phyloP scores from a whole-genome alignment of 305 asterid genomes.

The Fraxinus baroniana region DNA sequence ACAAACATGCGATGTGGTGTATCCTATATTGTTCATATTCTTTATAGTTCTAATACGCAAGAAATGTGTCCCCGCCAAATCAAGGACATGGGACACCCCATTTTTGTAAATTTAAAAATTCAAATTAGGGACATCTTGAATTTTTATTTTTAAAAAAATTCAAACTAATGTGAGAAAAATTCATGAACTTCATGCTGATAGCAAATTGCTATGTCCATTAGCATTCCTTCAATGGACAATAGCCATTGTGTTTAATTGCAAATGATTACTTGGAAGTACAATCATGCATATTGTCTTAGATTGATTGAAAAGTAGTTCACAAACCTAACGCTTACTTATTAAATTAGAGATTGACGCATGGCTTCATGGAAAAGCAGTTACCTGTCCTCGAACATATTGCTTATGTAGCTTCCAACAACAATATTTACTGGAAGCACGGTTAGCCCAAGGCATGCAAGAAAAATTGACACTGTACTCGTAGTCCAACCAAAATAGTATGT shows the following conservation, averaged over 20 bases:
- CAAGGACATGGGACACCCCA: neutral
- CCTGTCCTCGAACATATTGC: conserved; percentile 98
- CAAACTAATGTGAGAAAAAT: neutral
- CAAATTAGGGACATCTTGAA: neutral
- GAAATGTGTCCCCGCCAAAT: neutral
- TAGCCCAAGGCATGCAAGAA: conserved; percentile 87
- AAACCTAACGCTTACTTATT: neutral
- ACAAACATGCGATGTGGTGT: neutral
- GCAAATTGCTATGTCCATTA: neutral
- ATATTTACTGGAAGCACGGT: conserved; percentile 88
- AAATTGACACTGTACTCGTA: conserved; percentile 75
- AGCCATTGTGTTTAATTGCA: neutral
- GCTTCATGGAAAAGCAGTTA: conserved; percentile 29
- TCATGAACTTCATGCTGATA: neutral
- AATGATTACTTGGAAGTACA: neutral
- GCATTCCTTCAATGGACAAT: neutral
- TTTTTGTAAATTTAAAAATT: neutral
- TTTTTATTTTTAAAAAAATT: neutral
- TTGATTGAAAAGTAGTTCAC: conserved; percentile 1
- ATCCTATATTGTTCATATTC: neutral
- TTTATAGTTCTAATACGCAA: neutral
- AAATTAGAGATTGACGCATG: conserved; percentile 8
- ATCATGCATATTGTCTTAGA: neutral
- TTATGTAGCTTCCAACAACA: conserved; percentile 83
- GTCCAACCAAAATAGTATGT: conserved; percentile 86